Evolutionary conservation across 164 flowering plant genomes (phyloP).

Genomic region (Umbellularia californica): DNA sequence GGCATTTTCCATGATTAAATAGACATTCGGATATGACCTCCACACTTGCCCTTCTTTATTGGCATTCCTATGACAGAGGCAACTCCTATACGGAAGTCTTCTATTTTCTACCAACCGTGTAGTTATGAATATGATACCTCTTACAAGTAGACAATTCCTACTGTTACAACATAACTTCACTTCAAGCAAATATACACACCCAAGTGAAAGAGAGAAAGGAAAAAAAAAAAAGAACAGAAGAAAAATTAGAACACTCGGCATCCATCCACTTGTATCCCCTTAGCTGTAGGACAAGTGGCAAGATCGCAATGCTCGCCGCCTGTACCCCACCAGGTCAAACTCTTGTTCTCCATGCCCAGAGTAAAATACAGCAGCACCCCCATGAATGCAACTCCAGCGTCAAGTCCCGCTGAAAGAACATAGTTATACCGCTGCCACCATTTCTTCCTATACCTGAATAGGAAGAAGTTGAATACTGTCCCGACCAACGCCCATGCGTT

Average conservation of each 20-base stretch:
- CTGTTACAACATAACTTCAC: neutral
- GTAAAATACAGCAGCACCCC: slow-evolving; percentile 63
- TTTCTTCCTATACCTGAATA: slow-evolving; percentile 68
- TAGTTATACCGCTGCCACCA: slow-evolving; percentile 97
- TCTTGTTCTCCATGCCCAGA: slow-evolving; percentile 43
- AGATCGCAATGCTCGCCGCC: slow-evolving; percentile 69
- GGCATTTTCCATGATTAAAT: too few relatives aligned
- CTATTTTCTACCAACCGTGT: neutral
- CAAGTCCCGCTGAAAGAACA: slow-evolving; percentile 83
- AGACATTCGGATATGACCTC: neutral
- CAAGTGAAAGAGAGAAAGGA: neutral
- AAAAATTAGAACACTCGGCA: slow-evolving; percentile 43
- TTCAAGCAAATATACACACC: neutral
- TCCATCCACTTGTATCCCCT: slow-evolving; percentile 53
- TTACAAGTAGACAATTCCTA: neutral
- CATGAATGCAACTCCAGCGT: slow-evolving; percentile 95
- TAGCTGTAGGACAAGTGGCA: slow-evolving; percentile 80
- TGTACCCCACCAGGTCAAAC: slow-evolving; percentile 78
- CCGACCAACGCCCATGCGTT: slow-evolving; percentile 77
- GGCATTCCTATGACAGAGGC: neutral
- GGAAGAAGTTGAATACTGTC: slow-evolving; percentile 75
- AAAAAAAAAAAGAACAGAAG: neutral
- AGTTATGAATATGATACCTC: neutral
- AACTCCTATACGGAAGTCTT: neutral
- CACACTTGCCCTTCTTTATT: neutral